A percentile compares a stretch with the other conserved stretches of the same genome.
Evolutionary conservation across 169 alveolate species (phyloP).

Genomic region (Cyclospora cayetanensis): DNA sequence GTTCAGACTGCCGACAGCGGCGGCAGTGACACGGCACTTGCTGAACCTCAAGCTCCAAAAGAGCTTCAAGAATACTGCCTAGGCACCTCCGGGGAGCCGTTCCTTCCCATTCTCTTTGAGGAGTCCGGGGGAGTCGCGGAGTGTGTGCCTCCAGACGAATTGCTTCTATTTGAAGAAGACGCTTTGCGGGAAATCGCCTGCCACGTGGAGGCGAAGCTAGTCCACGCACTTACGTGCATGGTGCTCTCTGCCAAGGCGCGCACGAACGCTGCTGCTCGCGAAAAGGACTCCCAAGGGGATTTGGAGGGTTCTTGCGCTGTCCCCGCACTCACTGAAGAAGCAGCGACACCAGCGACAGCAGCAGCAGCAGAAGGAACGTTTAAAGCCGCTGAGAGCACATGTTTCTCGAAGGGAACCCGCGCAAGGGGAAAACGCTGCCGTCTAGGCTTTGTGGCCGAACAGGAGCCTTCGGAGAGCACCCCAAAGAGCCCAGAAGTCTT

Average conservation of each 20-base stretch:
- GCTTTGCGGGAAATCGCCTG: conserved; percentile 44
- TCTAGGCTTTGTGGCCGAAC: not conserved
- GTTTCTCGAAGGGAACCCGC: not conserved
- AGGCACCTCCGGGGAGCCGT: conserved; percentile 49
- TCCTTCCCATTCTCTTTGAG: conserved; percentile 51
- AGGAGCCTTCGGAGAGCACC: not conserved
- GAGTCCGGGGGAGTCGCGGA: conserved; percentile 63
- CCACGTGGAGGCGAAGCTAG: conserved; percentile 37
- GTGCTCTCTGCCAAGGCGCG: conserved; percentile 33
- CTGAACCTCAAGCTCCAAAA: not conserved
- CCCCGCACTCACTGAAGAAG: not conserved
- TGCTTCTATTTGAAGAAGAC: conserved; percentile 53
- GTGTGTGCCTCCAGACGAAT: conserved; percentile 54
- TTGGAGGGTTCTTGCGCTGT: not conserved
- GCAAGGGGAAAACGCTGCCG: not conserved
- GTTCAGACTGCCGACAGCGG: conserved; percentile 21
- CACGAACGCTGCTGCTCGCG: not conserved
- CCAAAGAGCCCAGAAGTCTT: too few relatives aligned
- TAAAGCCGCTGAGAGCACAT: not conserved
- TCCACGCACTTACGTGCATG: conserved; percentile 60
- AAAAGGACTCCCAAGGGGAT: not conserved
- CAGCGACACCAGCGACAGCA: conserved; percentile 7
- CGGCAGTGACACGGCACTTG: not conserved
- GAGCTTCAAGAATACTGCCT: conserved; percentile 33
- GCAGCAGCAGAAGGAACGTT: not conserved